Base-by-base conservation (phyloP, 768 basidiomycete species). In the Mycena capillaripes region DNA sequence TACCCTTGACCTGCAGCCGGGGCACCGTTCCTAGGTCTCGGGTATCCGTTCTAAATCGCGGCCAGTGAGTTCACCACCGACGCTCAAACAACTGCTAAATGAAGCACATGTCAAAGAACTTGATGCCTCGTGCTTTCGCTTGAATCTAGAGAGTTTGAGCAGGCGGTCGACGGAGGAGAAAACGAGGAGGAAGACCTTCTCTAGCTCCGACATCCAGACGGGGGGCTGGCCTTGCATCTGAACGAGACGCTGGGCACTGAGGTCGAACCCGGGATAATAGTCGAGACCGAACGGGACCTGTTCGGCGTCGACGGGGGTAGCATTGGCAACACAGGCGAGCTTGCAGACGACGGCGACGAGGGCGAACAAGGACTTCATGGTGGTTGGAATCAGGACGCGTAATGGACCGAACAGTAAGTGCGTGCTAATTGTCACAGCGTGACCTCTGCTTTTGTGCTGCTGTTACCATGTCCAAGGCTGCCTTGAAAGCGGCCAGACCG, bases 141-240 rank as follows among this genome's bases (percentile, higher is more conserved):
- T 90, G 84, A 71, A 97, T 93, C 95, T 96, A 32, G 40, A 46
- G 53, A 42, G 57, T 40, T 14, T 61, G 34, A 60, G 59, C 30
- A 34, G 21, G 75, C 32, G 70, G 56, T 36, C 63, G 67, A 48
- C 66, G 57, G 69, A 73, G 62, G 38, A 38, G 38, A 38, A 70
- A 71, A 36, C 55, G 21, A 63, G 25, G 58, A 57, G 27, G 72
- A 34, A 25, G 40, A 93, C 94, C 91, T 97, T 98, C 76, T 97
- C 92, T n/a, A 93, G 82, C 82, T 98, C 97, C 17, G 95, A 90
- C 84, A 96, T 93, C 92, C 90, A 93, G 61, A 92, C 88, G 4
- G 95, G 92, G 14, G 84, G 84, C 77, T 90, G 84, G 40, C 88
- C 93, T 64, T 92, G 89, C 78, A 95, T 85, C 79, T 95, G 90